Conservation (phyloP, 2,329 filamentous ascomycete species). For the Alternaria rosae region DNA sequence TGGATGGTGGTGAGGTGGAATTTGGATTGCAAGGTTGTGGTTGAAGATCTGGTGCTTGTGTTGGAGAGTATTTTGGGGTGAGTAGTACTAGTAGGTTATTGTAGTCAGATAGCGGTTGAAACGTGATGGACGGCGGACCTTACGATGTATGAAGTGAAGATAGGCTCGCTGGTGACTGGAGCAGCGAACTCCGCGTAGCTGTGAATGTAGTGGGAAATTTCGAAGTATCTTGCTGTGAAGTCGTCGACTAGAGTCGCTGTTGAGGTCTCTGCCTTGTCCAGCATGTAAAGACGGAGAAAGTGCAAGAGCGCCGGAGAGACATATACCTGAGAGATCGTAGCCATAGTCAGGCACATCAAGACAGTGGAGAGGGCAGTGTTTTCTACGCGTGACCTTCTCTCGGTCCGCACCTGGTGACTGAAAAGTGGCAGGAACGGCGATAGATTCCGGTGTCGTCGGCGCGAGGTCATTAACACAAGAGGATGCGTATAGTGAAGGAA, state of each 20-base stretch:
- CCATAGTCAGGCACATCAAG: background rate
- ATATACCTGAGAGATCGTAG: background rate
- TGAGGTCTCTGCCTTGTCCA: background rate
- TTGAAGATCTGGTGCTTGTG: background rate
- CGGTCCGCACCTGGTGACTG: background rate
- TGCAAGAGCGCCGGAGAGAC: background rate
- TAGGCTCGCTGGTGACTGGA: background rate
- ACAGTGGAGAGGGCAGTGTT: background rate
- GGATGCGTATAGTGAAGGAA: background rate
- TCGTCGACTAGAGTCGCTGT: background rate
- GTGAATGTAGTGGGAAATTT: background rate
- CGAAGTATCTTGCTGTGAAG: background rate
- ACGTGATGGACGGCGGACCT: too few species aligned
- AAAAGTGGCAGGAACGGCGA: background rate
- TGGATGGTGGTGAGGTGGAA: background rate
- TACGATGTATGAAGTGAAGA: background rate
- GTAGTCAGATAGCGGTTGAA: background rate
- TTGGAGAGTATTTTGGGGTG: background rate
- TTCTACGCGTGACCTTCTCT: background rate
- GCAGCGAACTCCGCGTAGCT: background rate
- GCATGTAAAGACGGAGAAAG: background rate
- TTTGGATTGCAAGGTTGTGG: background rate
- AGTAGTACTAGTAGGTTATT: background rate
- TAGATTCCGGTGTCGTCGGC: background rate
- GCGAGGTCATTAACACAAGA: background rate